Evolutionary conservation across 805 yeast species (phyloP).

Genomic region (Clavispora asparagi): DNA sequence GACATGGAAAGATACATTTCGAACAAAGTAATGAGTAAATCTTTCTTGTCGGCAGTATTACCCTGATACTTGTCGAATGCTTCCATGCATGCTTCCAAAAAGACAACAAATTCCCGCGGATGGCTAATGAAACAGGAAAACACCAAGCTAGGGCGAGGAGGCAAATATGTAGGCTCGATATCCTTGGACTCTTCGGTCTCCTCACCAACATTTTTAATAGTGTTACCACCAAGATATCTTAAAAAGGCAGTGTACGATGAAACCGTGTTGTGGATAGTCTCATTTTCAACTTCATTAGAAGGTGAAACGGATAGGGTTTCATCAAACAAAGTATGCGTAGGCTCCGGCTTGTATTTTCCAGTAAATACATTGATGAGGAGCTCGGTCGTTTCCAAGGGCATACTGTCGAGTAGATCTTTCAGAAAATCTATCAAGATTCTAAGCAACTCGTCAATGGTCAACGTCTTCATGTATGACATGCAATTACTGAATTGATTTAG

Average conservation of each 20-base stretch:
- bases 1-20: constrained; percentile 74
- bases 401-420: constrained; percentile 53
- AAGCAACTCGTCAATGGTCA: constrained; percentile 72
- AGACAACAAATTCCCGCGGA: constrained; percentile 84
- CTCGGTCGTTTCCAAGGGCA: constrained; percentile 79
- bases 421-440: constrained; percentile 66
- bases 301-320: constrained; percentile 1
- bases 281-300: not conserved
- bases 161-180: constrained; percentile 65
- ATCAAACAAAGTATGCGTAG: constrained; percentile 9
- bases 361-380: constrained; percentile 84
- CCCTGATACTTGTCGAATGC: constrained; percentile 76
- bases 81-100: constrained; percentile 85
- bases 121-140: constrained; percentile 83
- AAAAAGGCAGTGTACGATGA: constrained; percentile 14
- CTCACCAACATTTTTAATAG: constrained; percentile 1
- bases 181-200: not conserved
- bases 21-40: constrained; percentile 69
- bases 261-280: not conserved
- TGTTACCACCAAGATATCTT: constrained; percentile 10
- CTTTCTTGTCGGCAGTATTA: constrained; percentile 60
- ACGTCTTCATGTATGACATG: constrained; percentile 58
- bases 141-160: constrained; percentile 85
- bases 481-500: constrained; percentile 56
- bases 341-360: constrained; percentile 60